phyloP scores from a whole-genome alignment of 2,329 filamentous ascomycete species.

The Parastagonospora nodorum region DNA sequence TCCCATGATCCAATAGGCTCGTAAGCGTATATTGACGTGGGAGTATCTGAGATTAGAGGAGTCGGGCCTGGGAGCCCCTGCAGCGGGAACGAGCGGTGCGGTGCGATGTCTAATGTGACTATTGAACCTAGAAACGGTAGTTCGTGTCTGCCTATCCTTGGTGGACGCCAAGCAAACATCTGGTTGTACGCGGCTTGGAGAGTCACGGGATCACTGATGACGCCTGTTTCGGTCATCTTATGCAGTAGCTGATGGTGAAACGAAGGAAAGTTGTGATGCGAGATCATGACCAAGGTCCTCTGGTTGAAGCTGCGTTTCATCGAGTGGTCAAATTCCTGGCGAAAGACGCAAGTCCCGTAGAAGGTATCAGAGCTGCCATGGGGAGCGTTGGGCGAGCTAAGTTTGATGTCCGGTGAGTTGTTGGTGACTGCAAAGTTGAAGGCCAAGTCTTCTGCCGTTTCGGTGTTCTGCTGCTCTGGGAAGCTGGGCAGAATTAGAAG shows the following conservation, averaged over 20 bases:
- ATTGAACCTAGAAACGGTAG: slow-evolving; percentile 47
- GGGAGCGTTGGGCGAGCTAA: slow-evolving; percentile 46
- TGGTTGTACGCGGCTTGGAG: slow-evolving; percentile 46
- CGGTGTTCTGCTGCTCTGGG: slow-evolving; percentile 50
- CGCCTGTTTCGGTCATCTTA: slow-evolving; percentile 43
- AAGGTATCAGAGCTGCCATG: slow-evolving; percentile 45
- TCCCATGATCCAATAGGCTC: slow-evolving; percentile 49
- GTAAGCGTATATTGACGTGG: slow-evolving; percentile 46
- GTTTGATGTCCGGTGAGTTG: slow-evolving; percentile 62
- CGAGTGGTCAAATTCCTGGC: slow-evolving; percentile 47
- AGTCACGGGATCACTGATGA: slow-evolving; percentile 46
- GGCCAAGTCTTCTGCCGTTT: slow-evolving; percentile 44
- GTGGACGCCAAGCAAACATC: slow-evolving; percentile 45
- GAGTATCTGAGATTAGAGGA: slow-evolving; percentile 36
- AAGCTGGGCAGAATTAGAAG: slow-evolving; percentile 38
- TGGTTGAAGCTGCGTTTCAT: slow-evolving; percentile 52
- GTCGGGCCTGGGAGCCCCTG: slow-evolving; percentile 43
- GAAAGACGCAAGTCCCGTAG: slow-evolving; percentile 47
- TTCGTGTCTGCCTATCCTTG: slow-evolving; percentile 44
- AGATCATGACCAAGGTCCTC: slow-evolving; percentile 47
- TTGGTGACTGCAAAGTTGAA: slow-evolving; percentile 50
- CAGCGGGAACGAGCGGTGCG: slow-evolving; percentile 47
- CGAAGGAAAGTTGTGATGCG: slow-evolving; percentile 47
- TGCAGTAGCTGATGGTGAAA: slow-evolving; percentile 44
- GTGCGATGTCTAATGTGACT: slow-evolving; percentile 47